Percentiles rank a stretch among this genome's conserved stretches.
These are phyloP conservation scores for Termitomyces sp. DNA, from an alignment of 768 basidiomycete species.

Conservation along the genomic window DNA sequence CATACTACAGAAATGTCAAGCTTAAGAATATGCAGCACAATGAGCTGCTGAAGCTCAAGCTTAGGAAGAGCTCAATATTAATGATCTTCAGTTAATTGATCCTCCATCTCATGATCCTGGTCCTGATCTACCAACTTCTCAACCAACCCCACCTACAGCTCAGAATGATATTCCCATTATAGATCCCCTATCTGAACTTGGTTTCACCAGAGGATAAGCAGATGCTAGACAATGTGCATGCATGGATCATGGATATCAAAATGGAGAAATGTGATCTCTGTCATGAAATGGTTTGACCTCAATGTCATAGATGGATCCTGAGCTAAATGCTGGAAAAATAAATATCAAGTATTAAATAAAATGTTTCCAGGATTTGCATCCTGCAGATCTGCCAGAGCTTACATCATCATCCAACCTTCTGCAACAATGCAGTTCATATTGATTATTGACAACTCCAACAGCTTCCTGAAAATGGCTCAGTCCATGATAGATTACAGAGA, in stretches of 20 bases:
- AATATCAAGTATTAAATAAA: conserved; percentile 3
- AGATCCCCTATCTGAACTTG: neutral
- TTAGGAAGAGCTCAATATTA: neutral
- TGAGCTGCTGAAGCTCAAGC: neutral
- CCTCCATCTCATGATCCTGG: no score
- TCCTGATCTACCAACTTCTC: no score
- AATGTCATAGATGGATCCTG: neutral
- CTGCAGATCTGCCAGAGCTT: neutral
- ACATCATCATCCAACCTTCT: neutral
- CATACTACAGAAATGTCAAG: neutral
- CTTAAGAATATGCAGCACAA: neutral
- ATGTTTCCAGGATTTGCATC: conserved; percentile 4
- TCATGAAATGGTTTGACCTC: conserved; percentile 8
- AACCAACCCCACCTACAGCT: neutral
- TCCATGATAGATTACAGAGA: conserved; percentile 5
- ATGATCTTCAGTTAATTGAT: neutral
- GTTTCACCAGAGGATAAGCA: neutral
- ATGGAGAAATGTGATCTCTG: neutral
- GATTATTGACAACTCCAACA: conserved; percentile 6
- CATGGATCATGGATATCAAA: neutral
- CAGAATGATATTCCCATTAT: neutral
- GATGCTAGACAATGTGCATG: neutral
- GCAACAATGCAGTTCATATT: neutral
- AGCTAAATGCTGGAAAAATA: neutral
- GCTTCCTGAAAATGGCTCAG: conserved; percentile 11